Base-by-base conservation (phyloP, 352 stramenopile genomes). In the Phytophthora idaei region DNA sequence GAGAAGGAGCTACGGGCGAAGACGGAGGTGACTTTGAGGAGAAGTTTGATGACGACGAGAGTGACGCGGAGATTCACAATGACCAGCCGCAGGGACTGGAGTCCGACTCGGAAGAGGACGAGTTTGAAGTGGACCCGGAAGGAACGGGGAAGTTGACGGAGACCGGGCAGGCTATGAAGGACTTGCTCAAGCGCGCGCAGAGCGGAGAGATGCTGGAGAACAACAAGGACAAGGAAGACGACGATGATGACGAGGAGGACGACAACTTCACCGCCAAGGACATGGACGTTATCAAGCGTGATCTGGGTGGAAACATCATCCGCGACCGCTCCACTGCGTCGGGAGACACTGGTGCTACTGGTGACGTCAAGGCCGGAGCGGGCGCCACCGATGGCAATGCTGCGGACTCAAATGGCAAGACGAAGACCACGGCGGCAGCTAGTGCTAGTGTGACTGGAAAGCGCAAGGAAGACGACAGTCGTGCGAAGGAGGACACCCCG, bases 31-130 rank as follows among this genome's bases (percentile, higher is more conserved):
- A 95, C 73, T 93, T 95, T 76, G 86, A 93, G 27, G 87, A 94
- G 67, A 93, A 93, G 59, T 94, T 95, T 57, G 85, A 93, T 67
- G 87, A 95, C 42, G 87, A 95, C 42, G 87, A 95, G 59, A 93
- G 87, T 41, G 85, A 93, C n/a, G 75, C 80, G 3, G 87, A 94
- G 75, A 92, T 95, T 48, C 75, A 93, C 25, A 78, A 90, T 17
- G 80, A 92, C 17, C 81, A 92, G 47, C 64, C 77, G 25, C 78
- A 86, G 61, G 82, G 69, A n/a, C 45, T 91, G 8, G 67, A 84
- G 59, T 94, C 84, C 0, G 82, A 92, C 51, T 92, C 82, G 67
- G 84, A 94, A 6, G 78, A 90, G 59, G 84, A 92, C 29, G 86
- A 94, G 67, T 88, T 90, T 25, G 80, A 87, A 46, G 86, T 87